Base-by-base conservation (phyloP, 2,329 filamentous ascomycete genomes). In the Lomentospora prolificans region DNA sequence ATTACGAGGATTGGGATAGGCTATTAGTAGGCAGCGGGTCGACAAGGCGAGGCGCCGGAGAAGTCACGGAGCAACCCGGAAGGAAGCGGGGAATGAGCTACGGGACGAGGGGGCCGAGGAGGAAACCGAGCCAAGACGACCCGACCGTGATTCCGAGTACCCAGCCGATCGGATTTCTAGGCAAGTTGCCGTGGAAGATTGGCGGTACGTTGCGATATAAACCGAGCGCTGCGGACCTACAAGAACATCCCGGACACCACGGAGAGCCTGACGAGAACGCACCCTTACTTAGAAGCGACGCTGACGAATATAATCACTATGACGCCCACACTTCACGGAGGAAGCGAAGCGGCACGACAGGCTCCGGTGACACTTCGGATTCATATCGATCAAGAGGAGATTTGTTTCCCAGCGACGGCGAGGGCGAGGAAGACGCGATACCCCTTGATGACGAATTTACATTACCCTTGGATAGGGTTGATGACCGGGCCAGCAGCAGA, bases 391-490 rank as follows among this genome's bases (percentile, higher is more conserved):
- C 90, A 9, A 78, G 92, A 50, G 90, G 90, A 2, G 92, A 97
- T 70, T 74, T 97, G 10, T 94, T 96, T 61, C 90, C 90, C 0
- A 96, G 90, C 63, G 90, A 95, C 59, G 82, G 79, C 50, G 90
- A 95, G 60, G 82, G 79, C 50, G 90, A 95, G 60, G 91, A 95
- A 67, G 92, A 97, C 69, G 92, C 92, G 1, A 82, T 96, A n/a
- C 89, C 90, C 10, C 72, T 97, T 17, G 89, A 92, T 63, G 92
- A 96, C 65, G 91, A 96, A 65, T 95, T 97, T 63, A 89, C 90
- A 2, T 85, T 95, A 67, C 83, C 85, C 3, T 76, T 96, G 59
- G 85, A 90, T 58, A 81, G 87, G 54, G 82, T 86, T 61, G 90
- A 94, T 57, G 87, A 90, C 64, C 79, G 80, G 50, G 85, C 85